Conservation (phyloP, 768 basidiomycete species). For the Mycena olivaceomarginata region DNA sequence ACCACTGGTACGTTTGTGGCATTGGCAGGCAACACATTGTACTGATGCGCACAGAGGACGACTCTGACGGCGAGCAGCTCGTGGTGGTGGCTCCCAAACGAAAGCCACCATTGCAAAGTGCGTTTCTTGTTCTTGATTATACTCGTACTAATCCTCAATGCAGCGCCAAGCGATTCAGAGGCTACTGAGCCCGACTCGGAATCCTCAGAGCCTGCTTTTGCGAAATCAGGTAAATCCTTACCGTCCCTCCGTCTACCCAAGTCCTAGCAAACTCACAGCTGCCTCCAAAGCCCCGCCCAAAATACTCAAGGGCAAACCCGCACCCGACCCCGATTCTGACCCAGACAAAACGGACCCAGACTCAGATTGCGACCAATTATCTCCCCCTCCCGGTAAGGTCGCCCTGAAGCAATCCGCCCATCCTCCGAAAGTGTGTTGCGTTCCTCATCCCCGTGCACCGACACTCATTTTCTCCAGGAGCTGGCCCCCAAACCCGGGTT, state of each 20-base stretch:
- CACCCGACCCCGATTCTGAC: constrained; percentile 51
- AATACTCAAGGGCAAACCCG: constrained; percentile 15
- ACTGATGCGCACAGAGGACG: constrained; percentile 28
- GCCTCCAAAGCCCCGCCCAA: constrained; percentile 23
- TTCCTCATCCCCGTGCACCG: not conserved
- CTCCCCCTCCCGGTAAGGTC: not conserved
- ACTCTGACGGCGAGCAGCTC: constrained; percentile 22
- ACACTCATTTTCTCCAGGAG: constrained; percentile 50
- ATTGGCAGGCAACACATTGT: not conserved
- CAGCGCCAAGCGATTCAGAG: constrained; percentile 13
- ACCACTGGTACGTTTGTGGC: constrained; percentile 26
- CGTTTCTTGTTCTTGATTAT: not conserved
- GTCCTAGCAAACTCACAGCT: not conserved
- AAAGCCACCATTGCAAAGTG: not conserved
- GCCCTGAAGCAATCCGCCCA: not conserved
- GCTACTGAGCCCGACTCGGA: constrained; percentile 9
- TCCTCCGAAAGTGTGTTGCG: not conserved
- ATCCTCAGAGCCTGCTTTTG: not conserved
- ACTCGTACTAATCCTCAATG: not conserved
- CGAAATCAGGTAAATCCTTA: not conserved
- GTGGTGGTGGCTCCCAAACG: not conserved
- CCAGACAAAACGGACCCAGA: constrained; percentile 67
- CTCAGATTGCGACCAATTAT: constrained; percentile 39
- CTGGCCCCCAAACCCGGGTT: constrained; percentile 74
- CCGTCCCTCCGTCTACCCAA: not conserved